Conservation (phyloP, 225 moss, liverwort and hornwort species). For the Takakia lepidozioides region DNA sequence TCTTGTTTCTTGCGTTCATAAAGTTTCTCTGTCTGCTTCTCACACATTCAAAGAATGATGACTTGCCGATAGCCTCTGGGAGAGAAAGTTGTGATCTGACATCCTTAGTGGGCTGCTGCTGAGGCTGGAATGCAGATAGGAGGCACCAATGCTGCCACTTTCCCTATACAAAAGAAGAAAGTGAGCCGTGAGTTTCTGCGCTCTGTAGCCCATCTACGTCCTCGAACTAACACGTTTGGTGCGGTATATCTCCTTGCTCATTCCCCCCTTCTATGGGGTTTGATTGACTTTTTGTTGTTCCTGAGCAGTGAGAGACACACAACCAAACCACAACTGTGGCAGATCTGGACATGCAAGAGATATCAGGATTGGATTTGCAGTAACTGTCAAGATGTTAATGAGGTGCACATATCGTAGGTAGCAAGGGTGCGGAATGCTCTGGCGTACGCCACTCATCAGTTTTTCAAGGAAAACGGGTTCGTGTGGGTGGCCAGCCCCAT, state of each 20-base stretch:
- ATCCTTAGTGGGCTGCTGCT: no score
- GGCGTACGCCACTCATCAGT: slow-evolving; percentile 96
- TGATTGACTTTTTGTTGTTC: neutral
- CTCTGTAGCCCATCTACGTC: slow-evolving; percentile 82
- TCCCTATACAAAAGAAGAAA: slow-evolving; percentile 94
- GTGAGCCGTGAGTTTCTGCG: slow-evolving; percentile 77
- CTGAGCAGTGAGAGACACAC: neutral
- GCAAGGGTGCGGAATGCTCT: slow-evolving; percentile 89
- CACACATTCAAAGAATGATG: neutral
- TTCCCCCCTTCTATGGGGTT: neutral
- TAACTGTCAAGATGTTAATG: neutral
- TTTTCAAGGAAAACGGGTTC: slow-evolving; percentile 85
- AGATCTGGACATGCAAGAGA: no score
- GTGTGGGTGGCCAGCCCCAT: slow-evolving; percentile 98
- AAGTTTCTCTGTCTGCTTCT: slow-evolving; percentile 3
- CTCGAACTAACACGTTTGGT: slow-evolving; percentile 95
- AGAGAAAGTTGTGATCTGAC: no score
- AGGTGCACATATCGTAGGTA: no score
- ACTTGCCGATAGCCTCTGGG: no score
- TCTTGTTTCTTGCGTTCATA: neutral
- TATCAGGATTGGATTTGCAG: no score
- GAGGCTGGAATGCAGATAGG: slow-evolving; percentile 47
- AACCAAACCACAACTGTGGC: no score
- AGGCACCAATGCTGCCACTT: slow-evolving; percentile 81
- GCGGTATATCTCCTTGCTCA: slow-evolving; percentile 50